phyloP scores from a whole-genome alignment of 495 filamentous ascomycete species.

The Cudoniella acicularis region DNA sequence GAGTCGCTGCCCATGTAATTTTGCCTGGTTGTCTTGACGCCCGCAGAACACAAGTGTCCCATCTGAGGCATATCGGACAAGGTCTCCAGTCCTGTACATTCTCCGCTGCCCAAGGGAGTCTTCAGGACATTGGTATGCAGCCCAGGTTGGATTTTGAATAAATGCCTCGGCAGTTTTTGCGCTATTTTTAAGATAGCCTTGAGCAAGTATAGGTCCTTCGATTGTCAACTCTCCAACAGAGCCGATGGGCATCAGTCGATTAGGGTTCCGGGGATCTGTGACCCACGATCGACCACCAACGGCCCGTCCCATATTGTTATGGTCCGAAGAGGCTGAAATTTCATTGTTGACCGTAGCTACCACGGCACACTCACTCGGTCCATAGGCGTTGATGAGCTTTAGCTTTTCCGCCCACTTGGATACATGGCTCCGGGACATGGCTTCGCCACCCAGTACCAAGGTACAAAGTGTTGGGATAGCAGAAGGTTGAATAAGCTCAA shows the following conservation, averaged over 20 bases:
- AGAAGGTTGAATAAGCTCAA: slow-evolving; percentile 38
- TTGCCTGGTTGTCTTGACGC: slow-evolving; percentile 27
- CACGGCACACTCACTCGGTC: slow-evolving; percentile 40
- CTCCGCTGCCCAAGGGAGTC: slow-evolving; percentile 41
- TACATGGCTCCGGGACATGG: slow-evolving; percentile 50
- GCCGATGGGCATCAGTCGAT: slow-evolving; percentile 52
- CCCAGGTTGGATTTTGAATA: slow-evolving; percentile 16
- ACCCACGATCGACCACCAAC: slow-evolving; percentile 49
- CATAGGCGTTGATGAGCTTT: slow-evolving; percentile 54
- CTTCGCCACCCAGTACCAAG: slow-evolving; percentile 51
- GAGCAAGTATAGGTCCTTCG: slow-evolving; percentile 54
- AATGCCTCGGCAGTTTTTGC: slow-evolving; percentile 24
- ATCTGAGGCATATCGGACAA: slow-evolving; percentile 4
- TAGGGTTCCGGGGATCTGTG: slow-evolving; percentile 48
- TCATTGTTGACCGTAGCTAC: slow-evolving; percentile 26
- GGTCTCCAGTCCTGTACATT: slow-evolving; percentile 50
- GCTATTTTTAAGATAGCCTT: slow-evolving; percentile 41
- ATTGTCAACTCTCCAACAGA: slow-evolving; percentile 56
- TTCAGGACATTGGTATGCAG: slow-evolving; percentile 1
- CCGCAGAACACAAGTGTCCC: slow-evolving; percentile 32
- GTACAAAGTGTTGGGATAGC: slow-evolving; percentile 43
- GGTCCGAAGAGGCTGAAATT: slow-evolving; percentile 28
- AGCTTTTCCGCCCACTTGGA: slow-evolving; percentile 52
- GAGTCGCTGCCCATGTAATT: slow-evolving; percentile 27
- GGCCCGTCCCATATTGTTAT: slow-evolving; percentile 27